These are phyloP conservation scores for Fomitiporia mediterranea DNA, from an alignment of 1,284 basidiomycete species.

Conservation along the genomic window DNA sequence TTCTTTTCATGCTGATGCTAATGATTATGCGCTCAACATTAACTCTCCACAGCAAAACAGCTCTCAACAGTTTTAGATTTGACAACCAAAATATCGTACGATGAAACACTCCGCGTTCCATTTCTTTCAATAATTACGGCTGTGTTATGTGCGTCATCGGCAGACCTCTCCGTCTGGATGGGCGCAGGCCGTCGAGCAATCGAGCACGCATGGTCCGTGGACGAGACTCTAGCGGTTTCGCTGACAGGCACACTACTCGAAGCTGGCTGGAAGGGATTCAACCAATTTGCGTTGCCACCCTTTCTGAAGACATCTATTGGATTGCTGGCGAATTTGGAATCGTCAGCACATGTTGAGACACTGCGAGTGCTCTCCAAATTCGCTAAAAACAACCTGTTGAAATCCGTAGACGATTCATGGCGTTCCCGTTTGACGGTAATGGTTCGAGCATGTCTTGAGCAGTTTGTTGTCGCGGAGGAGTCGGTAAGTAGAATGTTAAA, in stretches of 20 bases:
- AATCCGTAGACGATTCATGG: conserved; percentile 33
- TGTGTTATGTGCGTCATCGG: conserved; percentile 48
- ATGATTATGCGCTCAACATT: not conserved
- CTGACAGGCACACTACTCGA: conserved; percentile 58
- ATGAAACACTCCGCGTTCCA: conserved; percentile 33
- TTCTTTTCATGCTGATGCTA: conserved; percentile 18
- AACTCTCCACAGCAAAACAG: conserved; percentile 44
- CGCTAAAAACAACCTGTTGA: conserved; percentile 42
- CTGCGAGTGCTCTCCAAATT: conserved; percentile 50
- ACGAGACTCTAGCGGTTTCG: conserved; percentile 42
- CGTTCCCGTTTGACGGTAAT: conserved; percentile 5
- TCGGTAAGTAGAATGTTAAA: conserved; percentile 3
- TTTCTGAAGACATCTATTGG: conserved; percentile 47
- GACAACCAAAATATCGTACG: conserved; percentile 38
- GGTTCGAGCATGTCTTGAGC: conserved; percentile 2
- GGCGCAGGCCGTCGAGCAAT: conserved; percentile 56
- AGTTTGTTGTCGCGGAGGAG: not conserved
- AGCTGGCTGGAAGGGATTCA: conserved; percentile 71
- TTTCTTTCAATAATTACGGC: conserved; percentile 39
- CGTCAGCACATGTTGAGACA: conserved; percentile 24
- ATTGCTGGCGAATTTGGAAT: conserved; percentile 33
- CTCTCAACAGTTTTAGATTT: conserved; percentile 42
- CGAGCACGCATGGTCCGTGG: conserved; percentile 38
- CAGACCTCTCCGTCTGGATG: conserved; percentile 63
- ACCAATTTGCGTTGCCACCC: conserved; percentile 53